A percentile compares a stretch with the other conserved stretches of the same genome.
phyloP scores from a whole-genome alignment of 331 rosid species.

The Acacia concinna region DNA sequence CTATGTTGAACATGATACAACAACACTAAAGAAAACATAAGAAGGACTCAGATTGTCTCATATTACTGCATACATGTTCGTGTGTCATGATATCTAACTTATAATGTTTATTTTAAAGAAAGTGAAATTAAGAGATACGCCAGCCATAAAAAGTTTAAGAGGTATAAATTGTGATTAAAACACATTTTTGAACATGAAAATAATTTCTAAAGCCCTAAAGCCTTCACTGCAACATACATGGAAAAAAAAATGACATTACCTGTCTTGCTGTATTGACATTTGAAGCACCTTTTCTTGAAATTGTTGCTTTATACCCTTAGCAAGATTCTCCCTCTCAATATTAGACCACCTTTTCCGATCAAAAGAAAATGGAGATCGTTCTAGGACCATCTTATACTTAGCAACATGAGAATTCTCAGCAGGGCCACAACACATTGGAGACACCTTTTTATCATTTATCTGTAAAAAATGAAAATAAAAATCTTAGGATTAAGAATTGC shows the following conservation, averaged over 20 bases:
- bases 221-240: neutral
- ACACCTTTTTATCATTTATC: slow-evolving; percentile 49
- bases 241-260: slow-evolving; percentile 45
- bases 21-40: neutral
- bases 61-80: neutral
- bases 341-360: slow-evolving; percentile 69
- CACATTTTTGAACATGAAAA: neutral
- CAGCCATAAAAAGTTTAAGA: neutral
- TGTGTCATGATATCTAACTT: neutral
- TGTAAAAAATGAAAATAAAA: slow-evolving; percentile 24
- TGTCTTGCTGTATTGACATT: slow-evolving; percentile 50
- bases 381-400: slow-evolving; percentile 62
- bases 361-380: slow-evolving; percentile 61
- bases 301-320: slow-evolving; percentile 81
- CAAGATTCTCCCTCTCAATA: slow-evolving; percentile 61
- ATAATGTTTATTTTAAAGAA: neutral
- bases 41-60: neutral
- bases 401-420: slow-evolving; percentile 69
- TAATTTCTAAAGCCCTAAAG: neutral
- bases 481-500: slow-evolving; percentile 17
- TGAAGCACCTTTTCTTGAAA: slow-evolving; percentile 75
- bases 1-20: neutral
- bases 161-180: neutral
- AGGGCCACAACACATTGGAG: slow-evolving; percentile 69
- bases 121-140: neutral